A percentile compares a stretch with the other conserved stretches of the same genome.
These are phyloP conservation scores for Santalum album DNA, from an alignment of 164 flowering plant genomes.

Conservation along the genomic window DNA sequence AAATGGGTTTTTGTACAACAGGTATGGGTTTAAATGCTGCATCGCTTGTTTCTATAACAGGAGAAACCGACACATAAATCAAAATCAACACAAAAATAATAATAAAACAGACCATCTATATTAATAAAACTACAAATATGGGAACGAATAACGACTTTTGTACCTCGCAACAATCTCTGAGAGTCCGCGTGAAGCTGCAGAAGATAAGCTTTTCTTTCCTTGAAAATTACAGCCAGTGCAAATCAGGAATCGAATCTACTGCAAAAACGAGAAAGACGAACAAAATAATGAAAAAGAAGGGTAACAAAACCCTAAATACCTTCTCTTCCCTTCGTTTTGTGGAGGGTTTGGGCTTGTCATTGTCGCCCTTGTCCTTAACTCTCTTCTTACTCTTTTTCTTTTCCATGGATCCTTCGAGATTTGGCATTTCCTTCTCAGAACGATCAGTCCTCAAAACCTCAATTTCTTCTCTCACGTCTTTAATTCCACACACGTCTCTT, in stretches of 20 bases:
- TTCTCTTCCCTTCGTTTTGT: constrained; percentile 34
- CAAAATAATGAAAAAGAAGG: background rate
- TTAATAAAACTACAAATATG: background rate
- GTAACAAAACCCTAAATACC: constrained; percentile 27
- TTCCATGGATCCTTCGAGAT: constrained; percentile 6
- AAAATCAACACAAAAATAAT: background rate
- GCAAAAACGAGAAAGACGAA: background rate
- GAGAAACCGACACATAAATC: constrained; percentile 1
- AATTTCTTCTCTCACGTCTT: constrained; percentile 1
- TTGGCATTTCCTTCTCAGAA: constrained; percentile 11
- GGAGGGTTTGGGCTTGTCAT: constrained; percentile 15
- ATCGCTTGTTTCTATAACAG: constrained; percentile 54
- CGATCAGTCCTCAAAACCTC: constrained; percentile 10
- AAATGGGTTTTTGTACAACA: constrained; percentile 64
- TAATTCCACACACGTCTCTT: constrained; percentile 1
- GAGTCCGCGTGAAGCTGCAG: constrained; percentile 64
- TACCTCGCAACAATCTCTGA: constrained; percentile 83
- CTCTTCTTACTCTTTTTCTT: constrained; percentile 28
- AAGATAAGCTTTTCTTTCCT: constrained; percentile 54
- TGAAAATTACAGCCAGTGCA: constrained; percentile 10
- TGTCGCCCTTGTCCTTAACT: constrained; percentile 15
- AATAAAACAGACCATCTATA: background rate
- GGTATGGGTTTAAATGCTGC: constrained; percentile 65
- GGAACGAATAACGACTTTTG: background rate
- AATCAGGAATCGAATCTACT: background rate